Percentiles rank a stretch among this genome's conserved stretches.
phyloP scores from a whole-genome alignment of 352 stramenopile species.

The Globisporangium ultimum region DNA sequence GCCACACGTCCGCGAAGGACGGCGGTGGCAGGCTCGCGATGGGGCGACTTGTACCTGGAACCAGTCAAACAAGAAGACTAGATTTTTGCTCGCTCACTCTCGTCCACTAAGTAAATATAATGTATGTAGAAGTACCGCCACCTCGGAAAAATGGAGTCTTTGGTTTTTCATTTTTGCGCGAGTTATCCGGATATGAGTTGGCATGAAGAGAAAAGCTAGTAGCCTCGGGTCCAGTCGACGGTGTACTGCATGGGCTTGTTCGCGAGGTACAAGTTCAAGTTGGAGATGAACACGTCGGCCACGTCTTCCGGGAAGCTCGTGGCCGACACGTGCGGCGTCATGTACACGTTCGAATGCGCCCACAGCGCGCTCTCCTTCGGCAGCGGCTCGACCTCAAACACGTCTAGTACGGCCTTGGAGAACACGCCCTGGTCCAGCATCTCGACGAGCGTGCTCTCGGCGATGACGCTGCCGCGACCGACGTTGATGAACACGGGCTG shows the following conservation, averaged over 20 bases:
- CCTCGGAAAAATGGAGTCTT: no score
- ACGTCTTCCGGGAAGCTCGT: conserved; percentile 76
- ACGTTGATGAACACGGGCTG: conserved; percentile 88
- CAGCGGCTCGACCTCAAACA: conserved; percentile 59
- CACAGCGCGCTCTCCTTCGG: conserved; percentile 57
- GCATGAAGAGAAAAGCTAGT: conserved; percentile 26
- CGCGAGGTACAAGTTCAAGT: conserved; percentile 47
- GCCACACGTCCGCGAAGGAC: no score
- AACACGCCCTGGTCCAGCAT: conserved; percentile 62
- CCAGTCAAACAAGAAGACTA: conserved; percentile 20
- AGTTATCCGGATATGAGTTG: no score
- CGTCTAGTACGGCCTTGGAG: conserved; percentile 59
- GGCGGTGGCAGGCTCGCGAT: conserved; percentile 18
- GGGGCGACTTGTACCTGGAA: conserved; percentile 32
- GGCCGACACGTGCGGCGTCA: conserved; percentile 83
- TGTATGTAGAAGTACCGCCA: conserved; percentile 11
- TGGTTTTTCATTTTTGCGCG: no score
- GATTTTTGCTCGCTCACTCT: neutral
- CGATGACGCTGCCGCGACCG: conserved; percentile 78
- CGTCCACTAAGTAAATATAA: conserved; percentile 5
- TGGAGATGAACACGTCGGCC: conserved; percentile 63
- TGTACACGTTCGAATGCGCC: conserved; percentile 45
- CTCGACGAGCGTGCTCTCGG: conserved; percentile 43
- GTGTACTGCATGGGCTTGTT: conserved; percentile 34
- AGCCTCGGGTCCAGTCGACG: conserved; percentile 51